Evolutionary conservation across 768 basidiomycete species (phyloP).

Genomic region (Trametes gibbosa): DNA sequence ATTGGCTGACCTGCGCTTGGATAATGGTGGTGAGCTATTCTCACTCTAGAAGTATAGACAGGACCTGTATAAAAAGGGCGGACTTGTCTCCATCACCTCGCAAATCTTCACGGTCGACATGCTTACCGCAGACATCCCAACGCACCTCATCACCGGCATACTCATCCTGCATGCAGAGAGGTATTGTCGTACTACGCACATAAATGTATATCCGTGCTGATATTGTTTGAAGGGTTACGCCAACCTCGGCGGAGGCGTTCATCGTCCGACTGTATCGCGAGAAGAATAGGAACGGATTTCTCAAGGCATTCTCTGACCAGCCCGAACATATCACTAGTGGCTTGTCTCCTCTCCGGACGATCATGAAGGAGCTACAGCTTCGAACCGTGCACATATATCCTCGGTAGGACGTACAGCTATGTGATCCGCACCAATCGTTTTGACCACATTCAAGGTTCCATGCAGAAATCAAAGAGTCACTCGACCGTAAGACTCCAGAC

Average conservation of each 20-base stretch:
- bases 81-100: constrained; percentile 88
- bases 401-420: constrained; percentile 45
- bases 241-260: constrained; percentile 86
- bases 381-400: constrained; percentile 91
- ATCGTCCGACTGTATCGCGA: constrained; percentile 89
- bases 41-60: constrained; percentile 44
- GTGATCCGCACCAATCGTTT: neutral
- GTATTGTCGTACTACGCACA: constrained; percentile 39
- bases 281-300: constrained; percentile 84
- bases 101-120: constrained; percentile 95
- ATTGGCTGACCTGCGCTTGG: too few relatives aligned
- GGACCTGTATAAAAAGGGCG: constrained; percentile 82
- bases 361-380: constrained; percentile 90
- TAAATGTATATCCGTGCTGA: neutral
- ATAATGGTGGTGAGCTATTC: neutral
- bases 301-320: constrained; percentile 97
- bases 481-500: constrained; percentile 83
- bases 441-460: constrained; percentile 67
- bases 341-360: constrained; percentile 84
- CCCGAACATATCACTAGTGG: constrained; percentile 94
- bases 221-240: constrained; percentile 63
- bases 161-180: constrained; percentile 89
- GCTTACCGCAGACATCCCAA: constrained; percentile 82
- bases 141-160: constrained; percentile 83
- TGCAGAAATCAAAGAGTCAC: constrained; percentile 76